Evolutionary conservation across 2,329 filamentous ascomycete genomes (phyloP), one percentile per base, ranked within the genome.

Genomic region (Aspergillus quadrilineatus): DNA sequence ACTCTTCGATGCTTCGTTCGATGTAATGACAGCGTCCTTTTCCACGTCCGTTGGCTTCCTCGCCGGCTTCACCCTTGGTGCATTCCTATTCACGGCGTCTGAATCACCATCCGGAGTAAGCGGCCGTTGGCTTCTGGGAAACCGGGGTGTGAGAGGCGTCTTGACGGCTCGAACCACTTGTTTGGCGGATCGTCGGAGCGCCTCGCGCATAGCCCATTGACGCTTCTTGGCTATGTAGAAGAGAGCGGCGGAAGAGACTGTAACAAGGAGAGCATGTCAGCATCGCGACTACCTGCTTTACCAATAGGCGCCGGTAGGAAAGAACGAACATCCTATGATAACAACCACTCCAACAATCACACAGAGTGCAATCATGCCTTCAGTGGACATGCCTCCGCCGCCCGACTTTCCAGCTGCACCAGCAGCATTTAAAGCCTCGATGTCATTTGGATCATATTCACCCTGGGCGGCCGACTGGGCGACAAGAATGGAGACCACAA

Each of bases 191-290:
- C 60, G 60, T 48, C 47, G 50, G 43, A 64, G 46, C 12, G 56
- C 32, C 28, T 65, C 59, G n/a, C 62, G 58, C 60, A 61, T 63
- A 17, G 39, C 53, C 60, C 54, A 64, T 37, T 63, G 60, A 17
- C 60, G 60, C 42, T 58, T 60, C 46, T 63, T 65, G 5, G 59
- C 60, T 6, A 64, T n/a, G 29, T 63, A 54, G 50, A 64, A 65
- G 4, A 63, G 56, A 10, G 45, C 55, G 2, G 63, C 60, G 6
- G 62, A 61, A n/a, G 53, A 47, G 17, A 65, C 63, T 65, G 28
- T 17, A 41, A n/a, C 22, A 4, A 26, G 4, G 10, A 15, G 4
- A 8, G 9, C 2, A 9, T 15, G 37, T 62, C 15, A 60, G 53
- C 17, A 37, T n/a, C 42, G 6, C 4, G 39, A 9, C 39, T 22